These are phyloP conservation scores for Apiotrichum sp. DNA, from an alignment of 1,284 basidiomycete species.

Conservation along the genomic window DNA sequence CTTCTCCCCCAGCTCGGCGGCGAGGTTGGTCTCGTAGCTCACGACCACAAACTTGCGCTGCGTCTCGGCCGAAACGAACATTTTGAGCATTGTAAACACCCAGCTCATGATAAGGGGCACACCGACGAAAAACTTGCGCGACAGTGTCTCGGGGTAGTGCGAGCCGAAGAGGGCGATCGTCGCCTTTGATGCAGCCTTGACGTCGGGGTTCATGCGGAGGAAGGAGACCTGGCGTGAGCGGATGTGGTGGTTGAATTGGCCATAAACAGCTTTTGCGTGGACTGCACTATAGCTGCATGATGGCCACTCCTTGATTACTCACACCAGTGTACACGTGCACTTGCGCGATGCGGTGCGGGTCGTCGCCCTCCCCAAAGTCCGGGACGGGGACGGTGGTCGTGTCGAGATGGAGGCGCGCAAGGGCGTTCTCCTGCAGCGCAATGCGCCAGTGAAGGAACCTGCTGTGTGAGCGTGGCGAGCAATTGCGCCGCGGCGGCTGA, in stretches of 20 bases:
- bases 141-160: conserved; percentile 28
- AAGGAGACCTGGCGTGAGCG: conserved; percentile 16
- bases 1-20: conserved; percentile 18
- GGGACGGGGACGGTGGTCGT: conserved; percentile 20
- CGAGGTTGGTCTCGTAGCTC: conserved; percentile 16
- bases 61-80: conserved; percentile 24
- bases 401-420: conserved; percentile 18
- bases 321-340: conserved; percentile 23
- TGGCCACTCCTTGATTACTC: too few relatives aligned
- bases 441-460: conserved; percentile 30
- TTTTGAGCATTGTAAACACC: conserved; percentile 21
- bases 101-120: conserved; percentile 28
- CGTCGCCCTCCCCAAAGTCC: conserved; percentile 11
- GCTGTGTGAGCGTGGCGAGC: neutral
- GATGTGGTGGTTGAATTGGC: neutral
- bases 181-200: conserved; percentile 24
- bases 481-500: neutral
- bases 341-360: conserved; percentile 25
- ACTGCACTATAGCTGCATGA: too few relatives aligned
- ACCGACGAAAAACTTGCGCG: conserved; percentile 27
- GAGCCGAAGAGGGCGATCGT: conserved; percentile 22
- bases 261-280: too few relatives aligned
- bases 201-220: conserved; percentile 22
- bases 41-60: conserved; percentile 25
- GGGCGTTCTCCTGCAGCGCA: conserved; percentile 20